phyloP scores from a whole-genome alignment of 352 stramenopile species.

The Pythium utonaiense region DNA sequence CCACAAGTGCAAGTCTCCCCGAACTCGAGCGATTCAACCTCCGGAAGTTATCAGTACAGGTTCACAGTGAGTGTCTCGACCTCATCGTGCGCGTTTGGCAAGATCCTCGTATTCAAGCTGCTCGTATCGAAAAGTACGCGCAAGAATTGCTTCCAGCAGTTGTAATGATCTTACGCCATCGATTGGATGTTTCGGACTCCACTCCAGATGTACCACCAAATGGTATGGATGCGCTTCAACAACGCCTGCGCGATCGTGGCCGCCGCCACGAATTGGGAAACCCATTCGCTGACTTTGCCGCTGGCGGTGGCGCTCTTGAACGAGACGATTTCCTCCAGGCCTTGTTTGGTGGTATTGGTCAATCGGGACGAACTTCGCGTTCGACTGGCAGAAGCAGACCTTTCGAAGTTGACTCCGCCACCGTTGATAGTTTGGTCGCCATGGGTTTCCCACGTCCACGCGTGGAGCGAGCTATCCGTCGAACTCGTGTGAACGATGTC shows the following conservation, averaged over 20 bases:
- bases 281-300: conserved; percentile 16
- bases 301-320: conserved; percentile 10
- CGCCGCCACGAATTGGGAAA: conserved; percentile 10
- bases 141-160: conserved; percentile 63
- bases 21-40: conserved; percentile 38
- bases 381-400: conserved; percentile 16
- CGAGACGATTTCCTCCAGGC: conserved; percentile 30
- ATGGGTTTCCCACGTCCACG: conserved; percentile 94
- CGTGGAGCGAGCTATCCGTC: conserved; percentile 88
- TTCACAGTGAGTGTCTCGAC: conserved; percentile 62
- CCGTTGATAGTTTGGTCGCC: conserved; percentile 90
- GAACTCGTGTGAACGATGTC: conserved; percentile 88
- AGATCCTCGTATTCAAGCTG: conserved; percentile 39
- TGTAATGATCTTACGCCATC: conserved; percentile 76
- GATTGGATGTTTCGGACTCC: conserved; percentile 45
- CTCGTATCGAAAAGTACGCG: conserved; percentile 48
- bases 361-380: conserved; percentile 7
- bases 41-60: conserved; percentile 45
- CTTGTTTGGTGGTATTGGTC: conserved; percentile 41
- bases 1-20: conserved; percentile 20
- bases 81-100: conserved; percentile 59
- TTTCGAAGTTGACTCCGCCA: conserved; percentile 89
- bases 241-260: background rate
- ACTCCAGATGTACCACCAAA: conserved; percentile 10
- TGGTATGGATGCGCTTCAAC: conserved; percentile 12